Percentiles rank a stretch among this genome's conserved stretches.
Conservation (phyloP, 192 early-diverging fungal genomes). For the Coemansia sp. region DNA sequence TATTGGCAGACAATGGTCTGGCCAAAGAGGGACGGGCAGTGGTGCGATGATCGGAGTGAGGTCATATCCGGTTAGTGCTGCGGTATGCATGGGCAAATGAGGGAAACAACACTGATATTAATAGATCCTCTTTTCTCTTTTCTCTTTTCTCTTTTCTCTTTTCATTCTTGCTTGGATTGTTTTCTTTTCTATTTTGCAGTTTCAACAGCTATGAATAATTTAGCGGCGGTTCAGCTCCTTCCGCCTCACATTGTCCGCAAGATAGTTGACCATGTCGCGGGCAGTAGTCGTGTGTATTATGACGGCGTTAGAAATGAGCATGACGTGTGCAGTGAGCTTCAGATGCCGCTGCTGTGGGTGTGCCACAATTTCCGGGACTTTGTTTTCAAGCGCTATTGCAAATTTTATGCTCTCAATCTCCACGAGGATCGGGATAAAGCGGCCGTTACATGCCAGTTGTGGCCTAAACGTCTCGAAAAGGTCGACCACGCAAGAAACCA, state of each 20-base stretch:
- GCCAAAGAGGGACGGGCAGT: too few species aligned
- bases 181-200: neutral
- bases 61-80: too few species aligned
- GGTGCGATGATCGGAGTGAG: too few species aligned
- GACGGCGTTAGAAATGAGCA: neutral
- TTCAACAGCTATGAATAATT: neutral
- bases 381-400: neutral
- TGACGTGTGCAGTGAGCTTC: neutral
- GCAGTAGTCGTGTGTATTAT: neutral
- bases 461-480: neutral
- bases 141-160: slow-evolving; percentile 4
- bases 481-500: neutral
- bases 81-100: too few species aligned
- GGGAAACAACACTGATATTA: too few species aligned
- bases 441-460: neutral
- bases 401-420: neutral
- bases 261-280: slow-evolving; percentile 6
- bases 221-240: neutral
- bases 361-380: neutral
- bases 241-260: neutral
- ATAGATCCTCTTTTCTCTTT: neutral
- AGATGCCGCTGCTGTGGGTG: neutral
- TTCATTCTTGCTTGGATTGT: neutral
- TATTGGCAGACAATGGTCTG: too few species aligned
- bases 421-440: neutral